phyloP scores from a whole-genome alignment of 495 filamentous ascomycete species.

The Diplogelasinospora grovesii region DNA sequence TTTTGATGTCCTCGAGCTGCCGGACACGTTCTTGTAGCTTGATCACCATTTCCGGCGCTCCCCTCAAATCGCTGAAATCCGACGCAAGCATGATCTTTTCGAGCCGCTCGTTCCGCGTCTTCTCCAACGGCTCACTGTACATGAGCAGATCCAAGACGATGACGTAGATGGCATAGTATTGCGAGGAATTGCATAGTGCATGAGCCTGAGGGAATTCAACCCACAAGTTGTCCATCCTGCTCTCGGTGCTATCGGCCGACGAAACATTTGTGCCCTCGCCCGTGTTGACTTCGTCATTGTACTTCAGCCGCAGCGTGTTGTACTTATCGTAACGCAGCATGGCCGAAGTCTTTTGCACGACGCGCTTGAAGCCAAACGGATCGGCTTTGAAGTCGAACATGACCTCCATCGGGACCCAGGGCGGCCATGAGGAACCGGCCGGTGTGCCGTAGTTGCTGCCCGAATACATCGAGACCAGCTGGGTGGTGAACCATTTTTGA shows the following conservation, averaged over 20 bases:
- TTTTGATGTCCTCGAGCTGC: constrained; percentile 94
- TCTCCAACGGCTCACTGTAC: constrained; percentile 93
- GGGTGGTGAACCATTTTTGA: constrained; percentile 72
- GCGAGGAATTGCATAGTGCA: constrained; percentile 88
- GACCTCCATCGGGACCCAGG: constrained; percentile 95
- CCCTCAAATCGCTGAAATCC: constrained; percentile 94
- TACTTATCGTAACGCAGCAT: constrained; percentile 94
- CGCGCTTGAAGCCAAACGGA: constrained; percentile 91
- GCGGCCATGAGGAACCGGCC: constrained; percentile 82
- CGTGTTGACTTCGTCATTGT: constrained; percentile 85
- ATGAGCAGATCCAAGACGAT: constrained; percentile 92
- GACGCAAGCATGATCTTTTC: constrained; percentile 99
- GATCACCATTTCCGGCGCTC: constrained; percentile 88
- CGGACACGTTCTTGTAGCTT: constrained; percentile 85
- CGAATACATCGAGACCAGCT: constrained; percentile 84
- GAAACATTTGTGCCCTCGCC: constrained; percentile 36
- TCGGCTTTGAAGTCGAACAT: constrained; percentile 93
- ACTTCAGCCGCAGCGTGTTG: constrained; percentile 94
- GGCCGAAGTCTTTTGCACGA: constrained; percentile 91
- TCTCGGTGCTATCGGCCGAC: constrained; percentile 54
- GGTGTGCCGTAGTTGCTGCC: constrained; percentile 88
- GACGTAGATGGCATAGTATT: constrained; percentile 96
- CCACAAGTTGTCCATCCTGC: constrained; percentile 88
- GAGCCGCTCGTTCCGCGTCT: constrained; percentile 83
- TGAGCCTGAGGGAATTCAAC: constrained; percentile 90